Evolutionary conservation across 2,329 filamentous ascomycete genomes (phyloP).

Genomic region (Aspergillus sp.): DNA sequence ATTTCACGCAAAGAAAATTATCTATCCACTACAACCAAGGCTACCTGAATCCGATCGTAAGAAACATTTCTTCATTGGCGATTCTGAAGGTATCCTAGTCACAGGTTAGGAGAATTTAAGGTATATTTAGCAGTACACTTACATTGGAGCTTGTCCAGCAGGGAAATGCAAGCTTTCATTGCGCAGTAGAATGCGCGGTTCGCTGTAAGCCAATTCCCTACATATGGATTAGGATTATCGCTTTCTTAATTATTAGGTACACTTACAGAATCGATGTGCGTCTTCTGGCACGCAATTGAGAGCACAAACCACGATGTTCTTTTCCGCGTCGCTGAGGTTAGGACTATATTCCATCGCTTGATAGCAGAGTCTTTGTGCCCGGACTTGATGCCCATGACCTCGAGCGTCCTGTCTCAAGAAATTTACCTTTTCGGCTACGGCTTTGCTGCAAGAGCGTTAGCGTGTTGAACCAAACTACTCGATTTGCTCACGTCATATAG

Average conservation of each 20-base stretch:
- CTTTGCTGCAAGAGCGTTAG: slow-evolving; percentile 12
- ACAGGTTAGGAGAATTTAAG: background rate
- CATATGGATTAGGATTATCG: slow-evolving; percentile 5
- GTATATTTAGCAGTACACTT: background rate
- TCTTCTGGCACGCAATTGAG: slow-evolving; percentile 20
- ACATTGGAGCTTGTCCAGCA: slow-evolving; percentile 16
- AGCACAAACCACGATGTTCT: slow-evolving; percentile 17
- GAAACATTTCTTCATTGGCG: background rate
- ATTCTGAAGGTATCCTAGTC: background rate
- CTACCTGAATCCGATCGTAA: background rate
- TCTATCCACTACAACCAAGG: background rate
- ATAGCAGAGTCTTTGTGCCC: slow-evolving; percentile 22
- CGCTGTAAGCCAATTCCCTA: slow-evolving; percentile 24
- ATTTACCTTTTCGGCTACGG: slow-evolving; percentile 18
- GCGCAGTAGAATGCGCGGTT: slow-evolving; percentile 23
- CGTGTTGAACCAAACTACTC: background rate
- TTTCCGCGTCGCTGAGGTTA: slow-evolving; percentile 21
- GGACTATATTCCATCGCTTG: slow-evolving; percentile 22
- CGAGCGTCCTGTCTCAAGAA: slow-evolving; percentile 23
- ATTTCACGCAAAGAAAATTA: background rate
- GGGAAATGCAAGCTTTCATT: slow-evolving; percentile 21
- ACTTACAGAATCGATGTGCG: slow-evolving; percentile 28
- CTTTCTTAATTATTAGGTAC: background rate
- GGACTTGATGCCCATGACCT: slow-evolving; percentile 14
- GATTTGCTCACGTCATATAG: slow-evolving; percentile 25